Percentiles rank a stretch among this genome's conserved stretches.
These are phyloP conservation scores for Nigrospora oryzae DNA, from an alignment of 2,329 filamentous ascomycete genomes.

Conservation along the genomic window DNA sequence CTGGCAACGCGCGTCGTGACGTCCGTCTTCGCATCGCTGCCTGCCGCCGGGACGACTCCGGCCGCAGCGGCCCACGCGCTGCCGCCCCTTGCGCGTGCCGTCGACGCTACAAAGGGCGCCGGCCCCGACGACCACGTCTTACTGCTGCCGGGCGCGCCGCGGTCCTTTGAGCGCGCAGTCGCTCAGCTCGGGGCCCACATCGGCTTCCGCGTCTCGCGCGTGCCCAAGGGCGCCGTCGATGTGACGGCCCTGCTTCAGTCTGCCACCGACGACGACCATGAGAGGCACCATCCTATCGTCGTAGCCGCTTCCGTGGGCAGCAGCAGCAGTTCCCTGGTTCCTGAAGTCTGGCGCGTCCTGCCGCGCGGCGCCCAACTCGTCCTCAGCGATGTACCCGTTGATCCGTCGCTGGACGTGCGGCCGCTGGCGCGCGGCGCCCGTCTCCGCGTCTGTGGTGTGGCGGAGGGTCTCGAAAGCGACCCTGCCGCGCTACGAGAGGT, in stretches of 20 bases:
- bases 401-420: conserved; percentile 1
- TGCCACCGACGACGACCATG: background rate
- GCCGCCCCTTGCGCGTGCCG: background rate
- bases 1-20: conserved; percentile 1
- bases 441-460: background rate
- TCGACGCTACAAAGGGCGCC: background rate
- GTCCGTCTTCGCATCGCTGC: background rate
- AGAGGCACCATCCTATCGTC: background rate
- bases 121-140: background rate
- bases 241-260: background rate
- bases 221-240: background rate
- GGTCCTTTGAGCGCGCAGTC: background rate
- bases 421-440: background rate
- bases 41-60: background rate
- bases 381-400: background rate
- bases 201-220: conserved; percentile 1
- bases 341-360: background rate
- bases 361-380: conserved; percentile 1
- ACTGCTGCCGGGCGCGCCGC: background rate
- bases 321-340: background rate
- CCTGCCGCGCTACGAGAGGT: background rate
- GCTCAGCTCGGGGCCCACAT: background rate
- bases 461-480: background rate
- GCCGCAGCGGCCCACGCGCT: background rate
- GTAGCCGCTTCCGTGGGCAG: background rate